These are phyloP conservation scores for Paecilomyces niveus DNA, from an alignment of 2,329 filamentous ascomycete species.

Conservation along the genomic window DNA sequence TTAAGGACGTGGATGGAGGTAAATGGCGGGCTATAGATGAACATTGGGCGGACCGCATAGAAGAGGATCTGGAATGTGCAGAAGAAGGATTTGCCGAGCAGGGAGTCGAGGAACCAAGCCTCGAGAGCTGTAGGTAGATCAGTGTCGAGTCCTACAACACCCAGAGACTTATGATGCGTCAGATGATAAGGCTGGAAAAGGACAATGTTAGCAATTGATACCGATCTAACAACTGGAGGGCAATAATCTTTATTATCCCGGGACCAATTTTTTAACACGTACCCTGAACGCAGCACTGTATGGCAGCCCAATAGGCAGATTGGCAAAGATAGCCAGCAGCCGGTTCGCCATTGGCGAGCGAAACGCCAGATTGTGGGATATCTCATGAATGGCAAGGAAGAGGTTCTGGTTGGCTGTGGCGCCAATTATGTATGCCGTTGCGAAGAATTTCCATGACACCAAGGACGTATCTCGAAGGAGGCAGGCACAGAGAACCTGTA, in stretches of 20 bases:
- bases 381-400: constrained; percentile 97
- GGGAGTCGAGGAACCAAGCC: constrained; percentile 82
- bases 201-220: background rate
- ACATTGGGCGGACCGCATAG: constrained; percentile 93
- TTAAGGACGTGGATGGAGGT: constrained; percentile 81
- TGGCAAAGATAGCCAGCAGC: constrained; percentile 83
- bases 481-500: constrained; percentile 74
- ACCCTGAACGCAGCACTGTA: constrained; percentile 94
- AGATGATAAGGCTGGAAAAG: constrained; percentile 78
- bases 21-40: constrained; percentile 82
- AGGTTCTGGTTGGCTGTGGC: constrained; percentile 97
- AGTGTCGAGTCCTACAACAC: constrained; percentile 91
- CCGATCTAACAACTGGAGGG: background rate
- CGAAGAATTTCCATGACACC: constrained; percentile 76
- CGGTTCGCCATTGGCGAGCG: constrained; percentile 72
- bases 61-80: constrained; percentile 99
- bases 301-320: constrained; percentile 89
- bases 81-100: constrained; percentile 97
- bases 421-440: constrained; percentile 82
- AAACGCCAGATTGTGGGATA: constrained; percentile 96
- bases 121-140: constrained; percentile 90
- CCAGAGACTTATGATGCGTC: constrained; percentile 97
- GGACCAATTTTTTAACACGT: constrained; percentile 23
- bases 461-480: constrained; percentile 70
- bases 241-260: background rate